Evolutionary conservation across 805 yeast species (phyloP), one percentile per base, ranked within the genome.

Genomic region (Isabelozyma heimii): DNA sequence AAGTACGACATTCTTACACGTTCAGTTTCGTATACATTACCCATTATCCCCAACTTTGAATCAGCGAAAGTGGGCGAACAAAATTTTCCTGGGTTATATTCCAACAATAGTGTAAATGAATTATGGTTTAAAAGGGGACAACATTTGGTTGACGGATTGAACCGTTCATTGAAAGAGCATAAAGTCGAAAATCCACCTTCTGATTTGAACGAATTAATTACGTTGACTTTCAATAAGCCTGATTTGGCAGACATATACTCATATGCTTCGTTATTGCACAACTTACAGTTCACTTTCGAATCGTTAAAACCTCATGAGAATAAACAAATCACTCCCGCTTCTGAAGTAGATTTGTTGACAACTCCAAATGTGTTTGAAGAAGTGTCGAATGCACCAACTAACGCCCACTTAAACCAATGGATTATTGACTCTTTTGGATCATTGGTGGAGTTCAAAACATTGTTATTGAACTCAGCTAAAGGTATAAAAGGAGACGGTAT

Each of bases 401-500:
- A 69, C 54, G 61, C 61, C 50, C 62, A 63, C 13, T 66, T 83
- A 43, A 62, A 63, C 17, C 63, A 70, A 24, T 80, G 87, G 70
- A 73, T 89, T 26, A 67, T 69, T 16, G 70, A 75, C 40, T 80
- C 85, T 2, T 91, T 91, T 67, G 97, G 96, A 6, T 83, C 91
- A 0, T 52, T 89, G 8, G 81, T 78, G 13, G 95, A 90, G 63
- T 85, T 94, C 63, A 79, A 87, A 56, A 81, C 87, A 1, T 76
- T 89, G 43, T 66, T 94, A 41, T 61, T 88, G 50, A 79, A 81
- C 49, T 83, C 94, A 1, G 89, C 92, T 9, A 69, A 75, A 44
- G 79, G 86, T 4, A 80, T 90, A 52, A 82, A 85, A 52, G 97
- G 98, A 45, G 92, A 89, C 66, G 99, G 99, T 3, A 84, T 79